phyloP scores from a whole-genome alignment of 2,329 filamentous ascomycete genomes.

The Aspergillus ochraceus region DNA sequence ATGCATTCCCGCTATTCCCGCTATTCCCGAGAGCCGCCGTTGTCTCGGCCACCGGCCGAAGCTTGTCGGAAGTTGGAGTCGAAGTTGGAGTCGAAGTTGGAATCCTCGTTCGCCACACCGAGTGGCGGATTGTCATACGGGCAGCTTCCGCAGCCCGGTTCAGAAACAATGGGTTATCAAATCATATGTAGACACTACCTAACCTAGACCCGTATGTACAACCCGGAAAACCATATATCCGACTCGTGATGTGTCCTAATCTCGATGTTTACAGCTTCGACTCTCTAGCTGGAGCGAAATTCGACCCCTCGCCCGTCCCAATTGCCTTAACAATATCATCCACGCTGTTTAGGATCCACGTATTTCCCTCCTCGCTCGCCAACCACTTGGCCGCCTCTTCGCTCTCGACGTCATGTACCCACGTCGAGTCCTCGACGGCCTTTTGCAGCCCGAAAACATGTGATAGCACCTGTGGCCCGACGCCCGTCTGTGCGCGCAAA shows the following conservation, averaged over 20 bases:
- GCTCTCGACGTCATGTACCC: constrained; percentile 51
- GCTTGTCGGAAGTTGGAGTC: too few species aligned
- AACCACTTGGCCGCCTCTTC: constrained; percentile 60
- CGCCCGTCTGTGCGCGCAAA: constrained; percentile 75
- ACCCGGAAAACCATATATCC: neutral
- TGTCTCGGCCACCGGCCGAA: too few species aligned
- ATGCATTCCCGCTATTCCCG: neutral
- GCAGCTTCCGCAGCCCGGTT: too few species aligned
- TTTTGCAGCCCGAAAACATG: constrained; percentile 81
- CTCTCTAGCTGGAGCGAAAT: constrained; percentile 54
- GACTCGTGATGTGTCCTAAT: neutral
- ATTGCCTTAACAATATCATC: constrained; percentile 59
- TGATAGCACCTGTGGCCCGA: constrained; percentile 77
- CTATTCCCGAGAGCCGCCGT: too few species aligned
- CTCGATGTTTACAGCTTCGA: constrained; percentile 27
- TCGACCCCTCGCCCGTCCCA: constrained; percentile 50
- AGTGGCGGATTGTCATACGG: too few species aligned
- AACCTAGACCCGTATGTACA: neutral
- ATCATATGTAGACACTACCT: neutral
- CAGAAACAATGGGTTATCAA: too few species aligned
- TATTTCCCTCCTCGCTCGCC: constrained; percentile 63
- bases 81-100: too few species aligned
- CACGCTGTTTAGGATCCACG: constrained; percentile 63
- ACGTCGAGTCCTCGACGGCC: constrained; percentile 67
- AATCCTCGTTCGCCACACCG: too few species aligned